A percentile compares a stretch with the other conserved stretches of the same genome.
Evolutionary conservation across 2,329 filamentous ascomycete species (phyloP).

Genomic region (Aureobasidium sp.): DNA sequence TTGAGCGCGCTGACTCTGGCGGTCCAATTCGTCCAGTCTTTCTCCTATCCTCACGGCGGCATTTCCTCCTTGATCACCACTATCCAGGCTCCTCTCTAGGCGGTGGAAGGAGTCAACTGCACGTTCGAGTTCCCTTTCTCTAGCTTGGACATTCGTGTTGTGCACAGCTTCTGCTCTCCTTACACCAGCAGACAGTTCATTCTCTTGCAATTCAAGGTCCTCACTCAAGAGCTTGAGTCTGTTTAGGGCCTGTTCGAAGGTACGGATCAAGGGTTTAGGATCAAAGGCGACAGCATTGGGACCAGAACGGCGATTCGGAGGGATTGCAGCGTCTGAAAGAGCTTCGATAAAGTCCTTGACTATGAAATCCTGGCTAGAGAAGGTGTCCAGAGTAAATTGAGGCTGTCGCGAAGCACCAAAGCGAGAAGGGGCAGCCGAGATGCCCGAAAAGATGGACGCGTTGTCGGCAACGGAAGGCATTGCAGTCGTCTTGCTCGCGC

Average conservation of each 20-base stretch:
- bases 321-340: conserved; percentile 76
- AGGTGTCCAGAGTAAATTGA: conserved; percentile 73
- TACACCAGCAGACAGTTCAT: conserved; percentile 82
- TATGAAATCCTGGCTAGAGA: conserved; percentile 70
- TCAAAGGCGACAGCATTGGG: conserved; percentile 56
- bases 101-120: conserved; percentile 89
- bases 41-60: conserved; percentile 93
- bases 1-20: conserved; percentile 79
- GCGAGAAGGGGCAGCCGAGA: conserved; percentile 23
- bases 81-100: conserved; percentile 69
- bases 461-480: conserved; percentile 35
- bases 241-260: conserved; percentile 72
- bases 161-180: conserved; percentile 88
- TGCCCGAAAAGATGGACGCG: conserved; percentile 35
- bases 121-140: conserved; percentile 83
- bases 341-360: conserved; percentile 96
- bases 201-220: conserved; percentile 83
- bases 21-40: conserved; percentile 85
- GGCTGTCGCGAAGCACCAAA: conserved; percentile 27
- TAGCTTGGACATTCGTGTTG: conserved; percentile 78
- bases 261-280: conserved; percentile 90
- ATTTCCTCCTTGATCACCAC: conserved; percentile 62
- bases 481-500: conserved; percentile 13
- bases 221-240: conserved; percentile 66
- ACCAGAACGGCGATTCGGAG: conserved; percentile 67